phyloP scores from a whole-genome alignment of 2,329 filamentous ascomycete species.

The Alternaria sp. region DNA sequence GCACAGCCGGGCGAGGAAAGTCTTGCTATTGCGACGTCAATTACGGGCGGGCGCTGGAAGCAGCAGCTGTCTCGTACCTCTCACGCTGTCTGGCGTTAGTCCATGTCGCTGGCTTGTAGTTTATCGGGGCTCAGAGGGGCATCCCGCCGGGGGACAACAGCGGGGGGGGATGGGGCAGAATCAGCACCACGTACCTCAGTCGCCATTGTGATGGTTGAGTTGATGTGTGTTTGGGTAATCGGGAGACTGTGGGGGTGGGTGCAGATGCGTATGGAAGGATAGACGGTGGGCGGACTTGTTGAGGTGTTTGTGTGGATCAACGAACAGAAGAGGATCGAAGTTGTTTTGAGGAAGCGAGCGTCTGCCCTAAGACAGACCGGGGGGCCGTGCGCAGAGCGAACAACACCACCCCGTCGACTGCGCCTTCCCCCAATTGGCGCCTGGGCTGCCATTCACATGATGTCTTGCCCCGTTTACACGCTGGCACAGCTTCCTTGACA shows the following conservation, averaged over 20 bases:
- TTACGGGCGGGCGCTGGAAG: conserved; percentile 21
- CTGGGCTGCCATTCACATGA: conserved; percentile 27
- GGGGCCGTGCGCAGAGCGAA: conserved; percentile 23
- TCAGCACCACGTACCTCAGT: conserved; percentile 65
- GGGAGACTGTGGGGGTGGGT: conserved; percentile 24
- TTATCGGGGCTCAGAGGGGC: conserved; percentile 52
- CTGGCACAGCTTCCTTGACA: conserved; percentile 2
- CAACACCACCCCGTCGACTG: conserved; percentile 32
- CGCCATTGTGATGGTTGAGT: conserved; percentile 60
- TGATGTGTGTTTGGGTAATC: conserved; percentile 25
- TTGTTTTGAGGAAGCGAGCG: conserved; percentile 45
- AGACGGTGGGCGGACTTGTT: conserved; percentile 30
- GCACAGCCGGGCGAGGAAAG: conserved; percentile 98
- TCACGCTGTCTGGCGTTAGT: conserved; percentile 57
- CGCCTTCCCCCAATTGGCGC: conserved; percentile 33
- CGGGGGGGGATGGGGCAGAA: conserved; percentile 48
- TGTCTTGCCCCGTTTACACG: conserved; percentile 20
- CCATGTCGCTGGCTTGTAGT: conserved; percentile 37
- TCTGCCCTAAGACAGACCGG: conserved; percentile 28
- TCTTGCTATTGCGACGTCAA: conserved; percentile 68
- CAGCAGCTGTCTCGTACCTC: conserved; percentile 52
- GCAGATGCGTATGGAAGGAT: conserved; percentile 37
- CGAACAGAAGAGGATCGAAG: conserved; percentile 31
- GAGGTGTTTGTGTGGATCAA: conserved; percentile 36
- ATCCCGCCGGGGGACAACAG: conserved; percentile 47